phyloP scores from a whole-genome alignment of 2,329 filamentous ascomycete genomes.

The Penicillium sp. region DNA sequence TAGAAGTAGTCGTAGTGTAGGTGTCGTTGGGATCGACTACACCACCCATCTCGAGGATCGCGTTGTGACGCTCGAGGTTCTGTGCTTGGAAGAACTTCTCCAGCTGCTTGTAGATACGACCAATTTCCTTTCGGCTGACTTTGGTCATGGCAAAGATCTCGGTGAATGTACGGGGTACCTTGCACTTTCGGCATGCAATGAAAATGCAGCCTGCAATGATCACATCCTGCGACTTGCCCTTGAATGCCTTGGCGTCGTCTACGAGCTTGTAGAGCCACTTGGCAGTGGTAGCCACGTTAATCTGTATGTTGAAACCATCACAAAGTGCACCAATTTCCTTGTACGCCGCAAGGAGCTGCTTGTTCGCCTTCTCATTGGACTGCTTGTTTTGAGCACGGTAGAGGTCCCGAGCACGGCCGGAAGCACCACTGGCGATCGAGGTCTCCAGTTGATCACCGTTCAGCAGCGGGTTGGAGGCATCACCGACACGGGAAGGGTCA shows the following conservation, averaged over 20 bases:
- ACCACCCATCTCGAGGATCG: slow-evolving; percentile 51
- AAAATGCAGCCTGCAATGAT: slow-evolving; percentile 97
- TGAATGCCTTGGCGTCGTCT: slow-evolving; percentile 89
- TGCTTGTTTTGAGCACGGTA: slow-evolving; percentile 81
- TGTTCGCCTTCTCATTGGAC: slow-evolving; percentile 77
- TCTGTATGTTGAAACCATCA: slow-evolving; percentile 77
- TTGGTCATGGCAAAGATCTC: slow-evolving; percentile 93
- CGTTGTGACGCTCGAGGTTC: slow-evolving; percentile 57
- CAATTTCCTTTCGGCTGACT: slow-evolving; percentile 96
- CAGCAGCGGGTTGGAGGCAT: slow-evolving; percentile 83
- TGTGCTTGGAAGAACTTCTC: slow-evolving; percentile 82
- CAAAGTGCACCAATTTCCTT: slow-evolving; percentile 86
- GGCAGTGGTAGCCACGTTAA: slow-evolving; percentile 79
- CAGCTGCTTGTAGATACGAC: slow-evolving; percentile 87
- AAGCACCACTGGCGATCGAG: slow-evolving; percentile 78
- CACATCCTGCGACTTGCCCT: slow-evolving; percentile 90
- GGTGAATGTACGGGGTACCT: slow-evolving; percentile 82
- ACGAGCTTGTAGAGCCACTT: slow-evolving; percentile 95
- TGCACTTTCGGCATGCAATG: slow-evolving; percentile 89
- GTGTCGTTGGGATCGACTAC: slow-evolving; percentile 51
- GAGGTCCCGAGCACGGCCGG: slow-evolving; percentile 68
- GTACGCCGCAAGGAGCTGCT: slow-evolving; percentile 75
- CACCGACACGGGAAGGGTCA: slow-evolving; percentile 96
- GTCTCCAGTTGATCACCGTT: slow-evolving; percentile 89
- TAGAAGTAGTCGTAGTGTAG: slow-evolving; percentile 73